A percentile compares a stretch with the other conserved stretches of the same genome.
These are phyloP conservation scores for Scutellaria baicalensis DNA, from an alignment of 257 asterid species.

Conservation along the genomic window DNA sequence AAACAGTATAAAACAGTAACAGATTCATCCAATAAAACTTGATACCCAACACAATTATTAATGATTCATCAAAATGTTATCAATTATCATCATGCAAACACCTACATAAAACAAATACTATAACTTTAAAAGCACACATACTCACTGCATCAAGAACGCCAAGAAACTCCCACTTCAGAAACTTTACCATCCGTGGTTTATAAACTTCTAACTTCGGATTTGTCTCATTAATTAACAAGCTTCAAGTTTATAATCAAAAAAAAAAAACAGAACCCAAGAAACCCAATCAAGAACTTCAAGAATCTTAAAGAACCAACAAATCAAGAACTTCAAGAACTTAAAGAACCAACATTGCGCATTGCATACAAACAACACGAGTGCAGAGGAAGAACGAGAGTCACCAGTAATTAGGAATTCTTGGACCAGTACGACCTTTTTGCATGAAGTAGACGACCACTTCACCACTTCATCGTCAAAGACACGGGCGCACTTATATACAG, in stretches of 20 bases:
- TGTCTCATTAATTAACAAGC: too few relatives aligned
- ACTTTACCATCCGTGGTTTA: too few relatives aligned
- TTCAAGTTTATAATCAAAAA: neutral
- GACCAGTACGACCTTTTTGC: slow-evolving; percentile 11
- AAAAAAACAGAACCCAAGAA: neutral
- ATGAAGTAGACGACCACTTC: slow-evolving; percentile 11
- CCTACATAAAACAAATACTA: neutral
- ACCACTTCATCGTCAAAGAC: slow-evolving; percentile 1
- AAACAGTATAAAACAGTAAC: neutral
- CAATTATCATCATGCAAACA: neutral
- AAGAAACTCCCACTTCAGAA: neutral
- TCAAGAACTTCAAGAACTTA: neutral
- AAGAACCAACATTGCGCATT: neutral
- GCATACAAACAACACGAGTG: neutral
- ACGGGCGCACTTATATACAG: neutral
- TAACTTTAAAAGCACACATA: neutral
- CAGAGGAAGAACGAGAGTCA: neutral
- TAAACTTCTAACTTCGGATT: too few relatives aligned
- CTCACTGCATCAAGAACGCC: neutral
- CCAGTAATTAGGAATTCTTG: neutral
- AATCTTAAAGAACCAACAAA: neutral
- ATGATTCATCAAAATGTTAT: neutral
- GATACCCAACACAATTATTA: neutral
- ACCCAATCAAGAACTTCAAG: neutral
- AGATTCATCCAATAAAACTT: neutral